Conservation (phyloP, 2,329 filamentous ascomycete genomes). For the Aspergillus pseudoterreus region DNA sequence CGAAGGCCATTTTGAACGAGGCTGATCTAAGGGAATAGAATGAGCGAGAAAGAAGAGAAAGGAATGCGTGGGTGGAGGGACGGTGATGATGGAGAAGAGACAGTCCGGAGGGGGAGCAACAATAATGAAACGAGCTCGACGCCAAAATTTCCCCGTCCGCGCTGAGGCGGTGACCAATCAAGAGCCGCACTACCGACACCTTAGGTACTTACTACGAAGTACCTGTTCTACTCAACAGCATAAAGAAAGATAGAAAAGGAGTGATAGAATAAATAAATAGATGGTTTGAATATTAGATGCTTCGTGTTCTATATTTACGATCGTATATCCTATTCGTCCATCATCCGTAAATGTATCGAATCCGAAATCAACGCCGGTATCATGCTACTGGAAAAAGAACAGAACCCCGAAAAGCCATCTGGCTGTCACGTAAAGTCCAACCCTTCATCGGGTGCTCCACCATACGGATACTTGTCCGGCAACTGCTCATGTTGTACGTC, state of each 20-base stretch:
- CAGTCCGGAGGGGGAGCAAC: slow-evolving; percentile 28
- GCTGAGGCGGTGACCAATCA: slow-evolving; percentile 36
- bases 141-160: slow-evolving; percentile 42
- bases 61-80: slow-evolving; percentile 15
- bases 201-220: too few relatives aligned
- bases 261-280: too few relatives aligned
- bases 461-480: slow-evolving; percentile 37
- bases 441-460: slow-evolving; percentile 34
- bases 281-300: too few relatives aligned
- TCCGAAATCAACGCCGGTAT: neutral
- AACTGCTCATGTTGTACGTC: slow-evolving; percentile 41
- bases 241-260: too few relatives aligned
- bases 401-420: slow-evolving; percentile 2
- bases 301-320: too few relatives aligned
- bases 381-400: neutral
- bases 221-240: too few relatives aligned
- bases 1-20: slow-evolving; percentile 74
- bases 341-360: too few relatives aligned
- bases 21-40: slow-evolving; percentile 16
- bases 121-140: slow-evolving; percentile 24
- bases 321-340: too few relatives aligned
- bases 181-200: slow-evolving; percentile 15
- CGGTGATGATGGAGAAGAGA: slow-evolving; percentile 17
- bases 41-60: slow-evolving; percentile 15
- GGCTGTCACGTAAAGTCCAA: slow-evolving; percentile 17